Evolutionary conservation across 306 rosid species (phyloP), one percentile per base, ranked within the genome.

Genomic region (Arachis stenosperma): DNA sequence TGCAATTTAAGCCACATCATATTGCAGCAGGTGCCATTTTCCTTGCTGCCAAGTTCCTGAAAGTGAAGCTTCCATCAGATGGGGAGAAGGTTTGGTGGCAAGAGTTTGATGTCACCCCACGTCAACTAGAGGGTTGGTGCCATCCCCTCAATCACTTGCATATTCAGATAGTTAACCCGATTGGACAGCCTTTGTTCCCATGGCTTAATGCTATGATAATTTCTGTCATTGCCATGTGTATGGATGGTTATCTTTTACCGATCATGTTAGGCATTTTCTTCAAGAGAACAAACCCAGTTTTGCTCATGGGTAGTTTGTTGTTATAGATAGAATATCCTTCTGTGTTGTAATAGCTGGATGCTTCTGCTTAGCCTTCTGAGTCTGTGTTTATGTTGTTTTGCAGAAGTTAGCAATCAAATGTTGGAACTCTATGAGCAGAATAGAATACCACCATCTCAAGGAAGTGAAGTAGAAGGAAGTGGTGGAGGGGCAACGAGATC

Each of bases 71-170:
- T 77, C 97, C 99, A 47, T 85, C 96, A 61, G 98, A 95, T 71
- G 99, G 99, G 54, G 98, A 95, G 84, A 95, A 88, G 92, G 93
- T 90, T 74, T 95, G 98, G 99, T 95, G 99, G 98, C 99, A 91
- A 81, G 99, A 94, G 89, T 90, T 94, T 84, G 99, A 91, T 81
- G 97, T 94, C 86, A 95, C 91, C 85, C 98, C 99, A 69, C 99
- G 99, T 63, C 98, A 95, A 79, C 87, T 95, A 88, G 99, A 95
- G 92, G 99, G 99, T 95, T 66, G 87, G 96, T 88, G 79, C 78
- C 86, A 73, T 87, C 70, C 84, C 84, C 82, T 81, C 84, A 73
- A 74, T 79, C 71, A 55, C 73, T 62, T 80, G 71, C 50, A 37
- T 73, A 69, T 57, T 57, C 44, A 75, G 63, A 52, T 71, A 72